Base-by-base conservation (phyloP, 148 eudicot species). In the Selenicereus undatus region DNA sequence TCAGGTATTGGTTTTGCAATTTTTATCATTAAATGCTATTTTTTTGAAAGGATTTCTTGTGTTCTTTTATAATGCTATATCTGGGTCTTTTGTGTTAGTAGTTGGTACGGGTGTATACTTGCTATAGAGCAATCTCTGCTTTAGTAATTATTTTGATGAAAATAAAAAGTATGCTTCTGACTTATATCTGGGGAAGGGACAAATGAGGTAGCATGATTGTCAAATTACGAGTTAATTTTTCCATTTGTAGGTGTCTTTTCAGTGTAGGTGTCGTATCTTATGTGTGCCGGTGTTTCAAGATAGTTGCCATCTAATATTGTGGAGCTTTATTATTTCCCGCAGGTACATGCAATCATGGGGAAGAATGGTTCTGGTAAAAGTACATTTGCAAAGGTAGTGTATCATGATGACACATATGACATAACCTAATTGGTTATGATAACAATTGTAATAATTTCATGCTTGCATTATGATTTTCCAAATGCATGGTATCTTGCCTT, bases 301-400 rank as follows among this genome's bases (percentile, higher is more conserved):
- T 32, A n/a, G 52, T 48, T 6, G 52, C 12, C 9, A 27, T 75
- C 79, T 84, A 32, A 84, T 84, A 58, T 21, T 68, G 12, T 18
- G 56, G 36, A 29, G 32, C 64, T 56, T 8, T 85, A 69, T 62
- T 79, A 84, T 82, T 78, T 30, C 64, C 22, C 75, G 85, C 84
- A 97, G 99, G 88, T 92, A 78, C 99, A 97, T 82, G 93, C 94
- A 81, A 85, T 97, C 51, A 97, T 97, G 99, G 99, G 99, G 78
- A 94, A 94, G 87, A 97, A 97, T 84, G 99, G 99, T 87, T 97
- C 98, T 71, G 98, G 99, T 73, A 97, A 97, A 90, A 97, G 99
- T 83, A 97, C 99, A 62, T 92, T 97, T 84, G 92, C 94, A 11
- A 97, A 97, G 99, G 99, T 94, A 48, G 90, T 83, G 39, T 77